These are phyloP conservation scores for Hyphopichia burtonii DNA, from an alignment of 1,139 yeast genomes.

Conservation along the genomic window DNA sequence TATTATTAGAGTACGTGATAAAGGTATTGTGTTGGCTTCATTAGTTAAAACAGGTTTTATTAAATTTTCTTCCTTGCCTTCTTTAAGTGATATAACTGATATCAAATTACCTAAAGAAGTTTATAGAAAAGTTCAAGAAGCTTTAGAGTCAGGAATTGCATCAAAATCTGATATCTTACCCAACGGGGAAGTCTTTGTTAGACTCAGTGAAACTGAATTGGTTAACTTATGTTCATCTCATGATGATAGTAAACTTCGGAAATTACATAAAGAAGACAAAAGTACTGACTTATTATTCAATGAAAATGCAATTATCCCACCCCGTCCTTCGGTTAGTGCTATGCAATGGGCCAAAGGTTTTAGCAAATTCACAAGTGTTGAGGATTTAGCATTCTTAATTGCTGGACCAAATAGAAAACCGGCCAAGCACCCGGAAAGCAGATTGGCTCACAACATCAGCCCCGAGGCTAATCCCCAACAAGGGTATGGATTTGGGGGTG, in stretches of 20 bases:
- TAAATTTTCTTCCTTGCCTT: slow-evolving; percentile 38
- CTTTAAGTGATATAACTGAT: slow-evolving; percentile 38
- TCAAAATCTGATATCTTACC: slow-evolving; percentile 43
- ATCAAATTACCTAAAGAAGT: slow-evolving; percentile 35
- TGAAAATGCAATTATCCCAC: slow-evolving; percentile 62
- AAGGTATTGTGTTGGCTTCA: slow-evolving; percentile 38
- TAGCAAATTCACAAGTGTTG: slow-evolving; percentile 53
- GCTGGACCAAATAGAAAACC: slow-evolving; percentile 61
- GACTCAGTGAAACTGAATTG: slow-evolving; percentile 59
- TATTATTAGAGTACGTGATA: slow-evolving; percentile 25
- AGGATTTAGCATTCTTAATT: slow-evolving; percentile 58
- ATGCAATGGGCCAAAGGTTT: slow-evolving; percentile 85
- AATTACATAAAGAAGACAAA: slow-evolving; percentile 10
- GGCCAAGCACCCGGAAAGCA: slow-evolving; percentile 55
- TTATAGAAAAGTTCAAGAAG: slow-evolving; percentile 20
- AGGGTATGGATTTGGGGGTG: slow-evolving; percentile 24
- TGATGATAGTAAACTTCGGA: slow-evolving; percentile 39
- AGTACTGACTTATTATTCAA: slow-evolving; percentile 57
- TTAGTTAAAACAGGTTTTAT: slow-evolving; percentile 39
- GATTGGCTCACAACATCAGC: slow-evolving; percentile 54
- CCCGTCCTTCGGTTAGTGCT: slow-evolving; percentile 77
- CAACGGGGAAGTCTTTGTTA: slow-evolving; percentile 72
- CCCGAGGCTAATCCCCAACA: slow-evolving; percentile 45
- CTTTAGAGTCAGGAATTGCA: slow-evolving; percentile 23
- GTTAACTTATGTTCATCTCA: slow-evolving; percentile 32